A percentile compares a stretch with the other conserved stretches of the same genome.
Conservation (phyloP, 257 asterid genomes). For the Ilex asprella region DNA sequence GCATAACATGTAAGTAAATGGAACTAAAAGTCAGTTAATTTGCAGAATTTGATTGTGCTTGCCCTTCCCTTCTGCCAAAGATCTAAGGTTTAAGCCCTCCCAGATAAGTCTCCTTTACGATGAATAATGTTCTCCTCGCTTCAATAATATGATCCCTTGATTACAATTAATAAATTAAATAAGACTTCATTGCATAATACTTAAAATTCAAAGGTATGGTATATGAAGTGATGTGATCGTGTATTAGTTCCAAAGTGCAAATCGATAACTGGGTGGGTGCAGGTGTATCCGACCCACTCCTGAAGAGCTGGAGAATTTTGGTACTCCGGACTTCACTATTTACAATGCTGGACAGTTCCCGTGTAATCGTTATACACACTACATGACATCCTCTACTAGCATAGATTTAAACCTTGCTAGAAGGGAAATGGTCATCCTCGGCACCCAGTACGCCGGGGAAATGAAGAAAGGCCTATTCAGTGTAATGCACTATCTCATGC, state of each 20-base stretch:
- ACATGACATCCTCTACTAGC: slow-evolving; percentile 96
- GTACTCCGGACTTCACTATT: slow-evolving; percentile 94
- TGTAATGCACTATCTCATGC: slow-evolving; percentile 96
- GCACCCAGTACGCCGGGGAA: slow-evolving; percentile 95
- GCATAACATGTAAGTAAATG: slow-evolving; percentile 78
- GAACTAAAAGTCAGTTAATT: too few relatives aligned
- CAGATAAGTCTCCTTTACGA: slow-evolving; percentile 1
- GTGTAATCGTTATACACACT: slow-evolving; percentile 85
- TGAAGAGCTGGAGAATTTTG: slow-evolving; percentile 83
- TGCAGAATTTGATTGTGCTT: too few relatives aligned
- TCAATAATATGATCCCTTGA: too few relatives aligned
- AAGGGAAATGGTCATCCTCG: slow-evolving; percentile 94
- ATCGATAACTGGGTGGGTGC: slow-evolving; percentile 45
- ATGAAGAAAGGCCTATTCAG: slow-evolving; percentile 96
- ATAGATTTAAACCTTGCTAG: slow-evolving; percentile 81
- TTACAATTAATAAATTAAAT: too few relatives aligned
- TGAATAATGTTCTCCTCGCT: too few relatives aligned
- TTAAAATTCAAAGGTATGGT: too few relatives aligned
- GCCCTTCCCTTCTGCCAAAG: too few relatives aligned
- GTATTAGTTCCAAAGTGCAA: slow-evolving; percentile 4
- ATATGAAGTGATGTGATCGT: too few relatives aligned
- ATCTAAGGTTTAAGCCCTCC: too few relatives aligned
- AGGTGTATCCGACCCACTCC: slow-evolving; percentile 96
- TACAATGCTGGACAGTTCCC: slow-evolving; percentile 96
- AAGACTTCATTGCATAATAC: too few relatives aligned